phyloP scores from a whole-genome alignment of 192 early-diverging fungal species.

The Entomortierella beljakovae region DNA sequence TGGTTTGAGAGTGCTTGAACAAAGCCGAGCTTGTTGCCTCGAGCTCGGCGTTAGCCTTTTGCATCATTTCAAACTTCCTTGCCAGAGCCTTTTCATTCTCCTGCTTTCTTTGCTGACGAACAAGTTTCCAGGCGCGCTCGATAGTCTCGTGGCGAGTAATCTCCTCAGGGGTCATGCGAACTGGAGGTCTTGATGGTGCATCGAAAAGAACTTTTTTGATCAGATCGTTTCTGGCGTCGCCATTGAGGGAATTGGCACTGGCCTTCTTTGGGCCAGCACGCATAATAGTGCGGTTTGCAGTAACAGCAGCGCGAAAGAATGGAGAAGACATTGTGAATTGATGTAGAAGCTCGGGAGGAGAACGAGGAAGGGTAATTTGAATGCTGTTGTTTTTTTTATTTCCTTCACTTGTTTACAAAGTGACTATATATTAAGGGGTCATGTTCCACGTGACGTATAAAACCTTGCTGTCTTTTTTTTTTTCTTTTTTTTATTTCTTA shows the following conservation, averaged over 20 bases:
- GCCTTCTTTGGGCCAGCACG: constrained; percentile 40
- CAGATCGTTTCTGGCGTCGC: constrained; percentile 72
- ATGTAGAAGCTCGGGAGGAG: constrained; percentile 3
- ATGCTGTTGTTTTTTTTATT: not conserved
- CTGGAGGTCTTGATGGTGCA: constrained; percentile 53
- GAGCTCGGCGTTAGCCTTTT: constrained; percentile 72
- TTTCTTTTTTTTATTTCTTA: constrained; percentile 1
- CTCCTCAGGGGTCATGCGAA: constrained; percentile 68
- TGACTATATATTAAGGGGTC: constrained; percentile 25
- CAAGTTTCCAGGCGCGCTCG: constrained; percentile 74
- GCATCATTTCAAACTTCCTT: constrained; percentile 73
- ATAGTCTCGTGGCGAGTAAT: constrained; percentile 76
- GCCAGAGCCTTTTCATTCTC: constrained; percentile 56
- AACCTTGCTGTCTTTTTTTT: not conserved
- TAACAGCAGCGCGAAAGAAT: constrained; percentile 34
- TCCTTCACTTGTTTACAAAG: not conserved
- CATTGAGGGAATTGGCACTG: constrained; percentile 38
- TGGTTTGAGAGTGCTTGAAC: constrained; percentile 73
- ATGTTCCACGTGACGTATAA: constrained; percentile 4
- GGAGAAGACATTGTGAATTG: constrained; percentile 41
- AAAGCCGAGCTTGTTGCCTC: constrained; percentile 67
- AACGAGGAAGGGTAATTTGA: not conserved
- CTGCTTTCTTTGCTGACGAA: constrained; percentile 61
- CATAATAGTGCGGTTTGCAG: constrained; percentile 32
- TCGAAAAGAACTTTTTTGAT: constrained; percentile 81